phyloP scores from a whole-genome alignment of 345 rosid genomes.

The Stellera chamaejasme region DNA sequence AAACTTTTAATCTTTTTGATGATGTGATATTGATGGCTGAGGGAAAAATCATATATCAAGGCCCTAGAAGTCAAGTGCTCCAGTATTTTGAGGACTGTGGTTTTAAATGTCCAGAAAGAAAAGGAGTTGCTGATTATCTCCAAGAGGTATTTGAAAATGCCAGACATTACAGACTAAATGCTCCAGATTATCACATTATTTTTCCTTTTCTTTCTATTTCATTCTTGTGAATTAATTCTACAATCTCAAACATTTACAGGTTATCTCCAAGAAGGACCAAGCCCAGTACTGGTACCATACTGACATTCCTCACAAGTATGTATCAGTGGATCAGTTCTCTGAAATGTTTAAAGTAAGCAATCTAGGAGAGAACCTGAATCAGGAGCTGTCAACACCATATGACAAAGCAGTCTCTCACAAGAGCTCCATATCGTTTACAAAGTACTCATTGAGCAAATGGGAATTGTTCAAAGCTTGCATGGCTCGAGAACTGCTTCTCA shows the following conservation, averaged over 20 bases:
- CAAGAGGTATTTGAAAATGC: slow-evolving; percentile 28
- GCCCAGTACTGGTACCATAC: slow-evolving; percentile 33
- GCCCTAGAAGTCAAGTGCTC: slow-evolving; percentile 29
- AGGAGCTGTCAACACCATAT: slow-evolving; percentile 21
- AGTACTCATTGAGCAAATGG: slow-evolving; percentile 28
- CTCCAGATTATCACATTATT: background rate
- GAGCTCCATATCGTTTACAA: slow-evolving; percentile 21
- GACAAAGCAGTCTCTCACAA: slow-evolving; percentile 20
- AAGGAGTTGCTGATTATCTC: slow-evolving; percentile 45
- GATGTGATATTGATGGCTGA: slow-evolving; percentile 49
- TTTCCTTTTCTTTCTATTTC: background rate
- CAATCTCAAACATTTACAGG: slow-evolving; percentile 17
- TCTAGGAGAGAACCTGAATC: slow-evolving; percentile 19
- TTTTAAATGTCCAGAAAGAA: slow-evolving; percentile 47
- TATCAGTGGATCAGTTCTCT: slow-evolving; percentile 26
- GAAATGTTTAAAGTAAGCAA: slow-evolving; percentile 21
- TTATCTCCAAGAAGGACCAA: slow-evolving; percentile 44
- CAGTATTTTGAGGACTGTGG: slow-evolving; percentile 47
- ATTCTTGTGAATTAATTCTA: background rate
- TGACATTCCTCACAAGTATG: slow-evolving; percentile 23
- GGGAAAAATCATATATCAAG: slow-evolving; percentile 46
- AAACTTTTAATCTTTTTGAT: slow-evolving; percentile 49
- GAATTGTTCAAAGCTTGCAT: slow-evolving; percentile 35
- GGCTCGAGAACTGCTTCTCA: slow-evolving; percentile 39
- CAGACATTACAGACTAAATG: background rate